Evolutionary conservation across 139 green algal species (phyloP).

Genomic region (Nannochloris sp.): DNA sequence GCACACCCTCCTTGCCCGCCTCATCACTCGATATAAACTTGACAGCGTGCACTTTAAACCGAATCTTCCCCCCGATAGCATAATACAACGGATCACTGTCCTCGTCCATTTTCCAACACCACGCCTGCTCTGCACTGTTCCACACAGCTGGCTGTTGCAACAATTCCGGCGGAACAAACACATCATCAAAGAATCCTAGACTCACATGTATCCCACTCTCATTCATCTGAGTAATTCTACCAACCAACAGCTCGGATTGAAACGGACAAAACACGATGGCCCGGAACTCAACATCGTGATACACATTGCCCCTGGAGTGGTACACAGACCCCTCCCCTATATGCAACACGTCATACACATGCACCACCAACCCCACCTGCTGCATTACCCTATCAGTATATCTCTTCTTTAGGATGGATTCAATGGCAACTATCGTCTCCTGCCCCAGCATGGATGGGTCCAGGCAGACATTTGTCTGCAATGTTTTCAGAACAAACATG

Average conservation of each 20-base stretch:
- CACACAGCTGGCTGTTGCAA: constrained; percentile 57
- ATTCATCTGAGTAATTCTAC: constrained; percentile 54
- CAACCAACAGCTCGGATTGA: constrained; percentile 69
- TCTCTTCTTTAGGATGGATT: constrained; percentile 42
- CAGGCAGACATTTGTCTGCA: constrained; percentile 3
- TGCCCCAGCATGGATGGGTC: not conserved
- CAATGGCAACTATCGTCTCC: not conserved
- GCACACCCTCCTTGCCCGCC: constrained; percentile 6
- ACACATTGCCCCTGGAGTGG: constrained; percentile 63
- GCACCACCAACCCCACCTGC: constrained; percentile 68
- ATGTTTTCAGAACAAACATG: not conserved
- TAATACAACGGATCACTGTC: constrained; percentile 25
- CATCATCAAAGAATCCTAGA: constrained; percentile 88
- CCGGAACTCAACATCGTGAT: constrained; percentile 65
- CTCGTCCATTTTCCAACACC: constrained; percentile 19
- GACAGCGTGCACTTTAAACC: constrained; percentile 24
- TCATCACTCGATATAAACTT: constrained; percentile 10
- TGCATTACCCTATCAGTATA: constrained; percentile 66
- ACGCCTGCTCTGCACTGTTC: constrained; percentile 17
- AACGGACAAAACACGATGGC: constrained; percentile 88
- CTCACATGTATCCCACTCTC: constrained; percentile 54
- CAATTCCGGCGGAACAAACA: constrained; percentile 65
- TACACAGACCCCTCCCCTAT: constrained; percentile 75
- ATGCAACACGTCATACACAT: constrained; percentile 76
- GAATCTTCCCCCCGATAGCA: constrained; percentile 9